A percentile compares a stretch with the other conserved stretches of the same genome.
Evolutionary conservation across 805 yeast genomes (phyloP).

Genomic region (Wickerhamomyces queroliae): DNA sequence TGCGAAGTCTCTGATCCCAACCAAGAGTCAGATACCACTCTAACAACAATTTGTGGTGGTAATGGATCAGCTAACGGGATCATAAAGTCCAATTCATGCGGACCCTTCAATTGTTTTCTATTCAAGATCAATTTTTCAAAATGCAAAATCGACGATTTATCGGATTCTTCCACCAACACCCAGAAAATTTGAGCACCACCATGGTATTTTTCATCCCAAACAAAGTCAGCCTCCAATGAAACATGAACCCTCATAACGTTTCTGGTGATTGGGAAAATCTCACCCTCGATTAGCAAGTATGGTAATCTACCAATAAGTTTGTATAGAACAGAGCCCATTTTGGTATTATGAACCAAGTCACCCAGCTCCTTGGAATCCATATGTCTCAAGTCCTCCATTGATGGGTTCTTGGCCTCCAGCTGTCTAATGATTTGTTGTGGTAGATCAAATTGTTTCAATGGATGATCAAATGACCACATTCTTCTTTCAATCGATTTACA

Average conservation of each 20-base stretch:
- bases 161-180: conserved; percentile 88
- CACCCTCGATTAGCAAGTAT: conserved; percentile 63
- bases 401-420: conserved; percentile 56
- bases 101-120: conserved; percentile 43
- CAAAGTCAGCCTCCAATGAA: conserved; percentile 65
- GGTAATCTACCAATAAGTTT: conserved; percentile 71
- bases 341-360: conserved; percentile 77
- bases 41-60: conserved; percentile 83
- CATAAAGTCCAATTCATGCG: conserved; percentile 83
- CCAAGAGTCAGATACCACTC: conserved; percentile 83
- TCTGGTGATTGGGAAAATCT: conserved; percentile 82
- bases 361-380: conserved; percentile 77
- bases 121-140: conserved; percentile 74
- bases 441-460: conserved; percentile 79
- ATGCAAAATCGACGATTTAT: conserved; percentile 66
- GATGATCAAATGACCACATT: conserved; percentile 88
- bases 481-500: conserved; percentile 84
- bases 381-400: conserved; percentile 69
- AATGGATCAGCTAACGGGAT: conserved; percentile 84
- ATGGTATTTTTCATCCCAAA: conserved; percentile 79
- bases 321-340: conserved; percentile 62
- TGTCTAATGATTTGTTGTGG: conserved; percentile 60
- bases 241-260: conserved; percentile 82
- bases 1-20: conserved; percentile 75
- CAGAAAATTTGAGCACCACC: conserved; percentile 86